Evolutionary conservation across 2,329 filamentous ascomycete species (phyloP).

Genomic region (Neonectria sp.): DNA sequence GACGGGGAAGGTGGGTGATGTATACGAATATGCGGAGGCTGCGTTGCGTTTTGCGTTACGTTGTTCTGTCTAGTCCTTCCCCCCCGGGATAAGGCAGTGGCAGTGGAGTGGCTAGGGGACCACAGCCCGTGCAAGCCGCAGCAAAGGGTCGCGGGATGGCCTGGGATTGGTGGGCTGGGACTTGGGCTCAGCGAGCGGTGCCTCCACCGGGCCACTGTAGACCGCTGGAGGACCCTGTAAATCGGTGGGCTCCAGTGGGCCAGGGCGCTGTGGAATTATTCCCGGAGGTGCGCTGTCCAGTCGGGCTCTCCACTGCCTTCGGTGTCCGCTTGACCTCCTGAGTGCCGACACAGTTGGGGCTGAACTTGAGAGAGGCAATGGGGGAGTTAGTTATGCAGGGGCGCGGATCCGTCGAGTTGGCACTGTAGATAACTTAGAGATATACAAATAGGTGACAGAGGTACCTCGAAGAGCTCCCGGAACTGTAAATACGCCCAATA

Average conservation of each 20-base stretch:
- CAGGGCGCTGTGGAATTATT: background rate
- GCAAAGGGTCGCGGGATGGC: conserved; percentile 30
- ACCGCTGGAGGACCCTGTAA: background rate
- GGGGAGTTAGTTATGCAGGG: background rate
- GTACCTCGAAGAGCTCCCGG: background rate
- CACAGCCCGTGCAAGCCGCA: conserved; percentile 1
- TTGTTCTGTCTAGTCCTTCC: conserved; percentile 23
- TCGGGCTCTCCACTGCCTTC: too few species aligned
- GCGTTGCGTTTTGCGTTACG: conserved; percentile 32
- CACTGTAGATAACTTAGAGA: too few species aligned
- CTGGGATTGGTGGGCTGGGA: conserved; percentile 40
- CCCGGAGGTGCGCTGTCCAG: too few species aligned
- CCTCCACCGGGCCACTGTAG: background rate
- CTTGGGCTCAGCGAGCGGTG: too few species aligned
- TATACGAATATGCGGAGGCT: conserved; percentile 1
- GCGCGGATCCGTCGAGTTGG: background rate
- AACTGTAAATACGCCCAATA: background rate
- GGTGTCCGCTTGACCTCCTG: background rate
- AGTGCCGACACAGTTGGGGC: background rate
- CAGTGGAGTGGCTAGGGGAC: conserved; percentile 1
- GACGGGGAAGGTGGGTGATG: background rate
- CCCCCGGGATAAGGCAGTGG: conserved; percentile 43
- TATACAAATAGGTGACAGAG: too few species aligned
- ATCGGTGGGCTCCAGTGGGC: background rate
- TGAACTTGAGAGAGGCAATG: background rate